Base-by-base conservation (phyloP, 331 rosid genomes). In the Erythrophleum ivorense region DNA sequence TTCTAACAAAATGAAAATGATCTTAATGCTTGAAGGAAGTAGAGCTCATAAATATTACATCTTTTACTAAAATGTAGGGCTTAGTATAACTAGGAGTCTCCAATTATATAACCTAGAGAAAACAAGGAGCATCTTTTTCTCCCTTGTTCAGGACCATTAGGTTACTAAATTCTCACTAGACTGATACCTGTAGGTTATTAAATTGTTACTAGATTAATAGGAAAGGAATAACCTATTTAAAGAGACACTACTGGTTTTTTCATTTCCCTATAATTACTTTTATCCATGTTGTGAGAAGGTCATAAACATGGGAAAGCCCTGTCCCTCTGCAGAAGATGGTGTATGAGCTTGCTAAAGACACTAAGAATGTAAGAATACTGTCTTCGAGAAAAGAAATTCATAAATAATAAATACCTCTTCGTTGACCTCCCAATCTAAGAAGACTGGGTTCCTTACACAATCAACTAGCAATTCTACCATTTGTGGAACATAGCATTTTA, bases 391-490 rank as follows among this genome's bases (percentile, higher is more conserved):
- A 74, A 38, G 15, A 55, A 36, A 74, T 16, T 33, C 21, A 62
- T 31, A 18, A 53, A 54, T 31, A 36, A 36, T 11, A 16, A 36
- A 67, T 48, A 91, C 96, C 96, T 89, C 94, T 81, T 91, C 96
- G 8, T 82, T 84, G 82, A 91, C 77, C 81, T 91, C 96, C 96
- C 96, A 91, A 69, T 91, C 94, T 84, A 91, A 84, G 91, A 85
- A 91, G 82, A 64, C 89, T 62, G 96, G 96, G 78, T 91, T 91
- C 82, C 96, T 86, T 33, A 89, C 91, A 78, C 78, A 57, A 69
- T 91, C 96, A 80, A 91, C 90, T 16, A 89, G 89, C 71, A 91
- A 71, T 84, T 91, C 96, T 21, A 91, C 91, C 94, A 91, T 91
- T 75, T 91, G 88, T 40, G 92, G 94, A 75, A 82, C 85, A 85